A percentile compares a stretch with the other conserved stretches of the same genome.
These are phyloP conservation scores for Geranomyces variabilis DNA, from an alignment of 192 early-diverging fungal species.

Conservation along the genomic window DNA sequence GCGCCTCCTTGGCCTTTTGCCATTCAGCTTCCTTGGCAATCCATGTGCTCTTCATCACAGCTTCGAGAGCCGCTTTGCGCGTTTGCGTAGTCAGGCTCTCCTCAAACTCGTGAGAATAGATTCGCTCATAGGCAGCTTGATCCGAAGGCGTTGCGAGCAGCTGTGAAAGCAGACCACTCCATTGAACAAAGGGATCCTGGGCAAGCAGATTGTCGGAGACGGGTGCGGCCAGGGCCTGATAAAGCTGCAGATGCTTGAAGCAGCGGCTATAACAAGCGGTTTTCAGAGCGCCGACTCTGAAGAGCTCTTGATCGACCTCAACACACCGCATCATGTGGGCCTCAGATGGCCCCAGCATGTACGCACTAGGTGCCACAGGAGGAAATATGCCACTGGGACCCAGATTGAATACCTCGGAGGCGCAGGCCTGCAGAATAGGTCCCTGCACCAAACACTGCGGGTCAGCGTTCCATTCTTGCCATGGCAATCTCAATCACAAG, in stretches of 20 bases:
- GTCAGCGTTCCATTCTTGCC: neutral
- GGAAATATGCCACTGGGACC: slow-evolving; percentile 24
- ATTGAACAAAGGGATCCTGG: slow-evolving; percentile 39
- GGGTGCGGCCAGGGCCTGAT: slow-evolving; percentile 35
- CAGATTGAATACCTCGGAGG: slow-evolving; percentile 8
- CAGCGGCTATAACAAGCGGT: neutral
- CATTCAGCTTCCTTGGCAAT: slow-evolving; percentile 16
- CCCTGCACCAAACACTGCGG: neutral
- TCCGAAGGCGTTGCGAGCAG: neutral
- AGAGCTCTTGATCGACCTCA: slow-evolving; percentile 36
- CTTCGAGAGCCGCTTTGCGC: slow-evolving; percentile 21
- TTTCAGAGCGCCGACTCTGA: slow-evolving; percentile 14
- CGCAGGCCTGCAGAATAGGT: slow-evolving; percentile 20
- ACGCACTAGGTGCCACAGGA: slow-evolving; percentile 18
- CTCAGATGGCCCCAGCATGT: slow-evolving; percentile 14
- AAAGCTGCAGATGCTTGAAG: slow-evolving; percentile 43
- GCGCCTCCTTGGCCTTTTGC: neutral
- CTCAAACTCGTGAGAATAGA: neutral
- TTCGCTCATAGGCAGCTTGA: neutral
- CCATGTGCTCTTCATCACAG: slow-evolving; percentile 20
- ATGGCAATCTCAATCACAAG: neutral
- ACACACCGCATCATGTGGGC: slow-evolving; percentile 26
- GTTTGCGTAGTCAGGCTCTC: slow-evolving; percentile 8
- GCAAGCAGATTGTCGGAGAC: slow-evolving; percentile 30
- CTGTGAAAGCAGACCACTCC: slow-evolving; percentile 6